Evolutionary conservation across 2,329 filamentous ascomycete species (phyloP).

Genomic region (Grosmannia huntii): DNA sequence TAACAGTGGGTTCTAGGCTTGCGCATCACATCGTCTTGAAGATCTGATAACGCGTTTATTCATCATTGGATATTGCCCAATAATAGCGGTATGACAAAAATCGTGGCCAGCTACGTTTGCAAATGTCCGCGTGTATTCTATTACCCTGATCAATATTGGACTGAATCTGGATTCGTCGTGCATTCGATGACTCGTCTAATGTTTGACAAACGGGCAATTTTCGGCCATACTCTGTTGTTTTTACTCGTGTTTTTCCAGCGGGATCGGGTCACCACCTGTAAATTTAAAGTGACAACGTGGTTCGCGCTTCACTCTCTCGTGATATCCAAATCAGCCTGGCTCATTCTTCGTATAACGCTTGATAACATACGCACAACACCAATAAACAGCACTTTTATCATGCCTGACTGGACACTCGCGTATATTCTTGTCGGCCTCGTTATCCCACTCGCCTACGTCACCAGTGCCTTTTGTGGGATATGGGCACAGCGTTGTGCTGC

Average conservation of each 20-base stretch:
- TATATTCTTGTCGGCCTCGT: slow-evolving; percentile 2
- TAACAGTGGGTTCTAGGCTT: no score
- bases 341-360: background rate
- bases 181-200: background rate
- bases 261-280: background rate
- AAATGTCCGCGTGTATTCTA: no score
- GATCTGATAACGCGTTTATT: background rate
- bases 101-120: no score
- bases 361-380: background rate
- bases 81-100: no score
- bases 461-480: background rate
- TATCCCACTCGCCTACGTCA: background rate
- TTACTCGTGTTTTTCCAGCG: background rate
- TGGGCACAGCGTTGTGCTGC: background rate
- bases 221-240: background rate
- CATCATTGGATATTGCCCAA: background rate
- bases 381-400: background rate
- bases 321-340: background rate
- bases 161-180: background rate
- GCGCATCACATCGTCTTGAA: background rate
- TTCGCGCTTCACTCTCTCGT: background rate
- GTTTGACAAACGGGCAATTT: background rate
- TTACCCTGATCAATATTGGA: background rate
- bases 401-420: slow-evolving; percentile 1
- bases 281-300: background rate